Evolutionary conservation across 176 grass and related monocot species (phyloP), one percentile per base, ranked within the genome.

Genomic region (Oryza punctata): DNA sequence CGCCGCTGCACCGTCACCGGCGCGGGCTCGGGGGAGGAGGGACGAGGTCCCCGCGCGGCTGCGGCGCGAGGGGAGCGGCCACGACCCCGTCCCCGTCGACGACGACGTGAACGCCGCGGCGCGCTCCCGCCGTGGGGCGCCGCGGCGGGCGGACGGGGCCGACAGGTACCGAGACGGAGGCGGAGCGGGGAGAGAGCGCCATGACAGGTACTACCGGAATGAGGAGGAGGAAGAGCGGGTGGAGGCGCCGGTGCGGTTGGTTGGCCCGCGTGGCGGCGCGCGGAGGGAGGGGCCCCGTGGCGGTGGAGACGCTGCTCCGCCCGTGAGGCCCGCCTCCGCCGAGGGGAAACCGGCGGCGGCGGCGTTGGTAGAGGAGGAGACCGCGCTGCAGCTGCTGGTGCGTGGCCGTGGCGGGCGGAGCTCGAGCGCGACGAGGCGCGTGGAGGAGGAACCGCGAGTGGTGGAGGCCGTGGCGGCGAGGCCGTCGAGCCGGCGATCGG

Each of bases 21-120:
- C 18, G 41, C 78, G 66, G 4, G 33, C 14, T 54, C 8, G 32
- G 24, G 29, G 65, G 33, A 30, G 29, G 2, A 68, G 78, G 25
- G 72, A 82, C 13, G 83, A 82, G 25, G 27, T 77, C 72, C 78
- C 72, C 26, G 67, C 44, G 67, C 83, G 59, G n/a, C 37, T 77
- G 57, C 67, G 78, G 30, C 78, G 83, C 11, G 78, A 86, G 25
- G 78, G 83, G n/a, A 77, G 78, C 88, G 44, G 59, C 6, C 68
- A 16, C n/a, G 73, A 66, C 33, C 5, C 35, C 37, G 37, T 7
- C 37, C 7, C 37, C 37, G 37, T 13, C 41, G 32, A 37, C 72
- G 32, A 37, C 72, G 23, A 50, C 47, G 1, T 14, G 29, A 38
- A 23, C 23, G 78, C 21, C 23, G 78, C 21, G 28, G 65, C 44